Base-by-base conservation (phyloP, 495 filamentous ascomycete species). In the Trichoderma reesei region DNA sequence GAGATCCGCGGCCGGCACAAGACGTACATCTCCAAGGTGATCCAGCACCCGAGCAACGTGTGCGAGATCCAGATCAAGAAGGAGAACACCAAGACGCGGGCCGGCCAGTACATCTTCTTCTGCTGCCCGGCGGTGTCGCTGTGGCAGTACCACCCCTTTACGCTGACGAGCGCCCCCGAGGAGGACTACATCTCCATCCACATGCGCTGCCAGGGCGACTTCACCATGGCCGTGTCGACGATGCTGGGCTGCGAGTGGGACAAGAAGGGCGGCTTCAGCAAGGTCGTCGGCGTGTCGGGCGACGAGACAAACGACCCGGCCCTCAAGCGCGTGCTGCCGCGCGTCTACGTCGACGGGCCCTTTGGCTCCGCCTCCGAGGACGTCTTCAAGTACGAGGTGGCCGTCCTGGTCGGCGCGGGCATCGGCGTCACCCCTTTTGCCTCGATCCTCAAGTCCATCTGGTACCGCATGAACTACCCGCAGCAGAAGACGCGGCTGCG, bases 51-150 rank as follows among this genome's bases (percentile, higher is more conserved):
- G 6, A 88, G 88, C 75, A 89, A 89, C 67, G 89, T 92, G 20
- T 84, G 88, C 69, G 89, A 92, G 69, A 90, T 92, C 62, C 89
- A 92, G 72, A 90, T 92, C 73, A 91, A 91, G 80, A 92, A 91
- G 69, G 87, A 88, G 69, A 78, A 86, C 73, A 89, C 87, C 38
- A 88, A 85, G 76, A 86, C 87, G n/a, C 82, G 81, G 64, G 88
- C 88, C 61, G 89, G 89, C 41, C 89, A 91, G 80, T 90, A 90
- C 74, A 90, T 92, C 63, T 89, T 90, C 76, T 80, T 92, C 60
- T 90, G 87, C 79, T 92, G 89, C 71, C 89, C 89, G 1, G 87
- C 89, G 65, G 85, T 91, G 37, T 90, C 88, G 1, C 74, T 91
- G 51, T 90, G 85, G 85, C 88, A 91, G 73, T 89, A 90, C 68